These are phyloP conservation scores for Cryptococcus sp. DNA, from an alignment of 1,284 basidiomycete genomes.

Conservation along the genomic window DNA sequence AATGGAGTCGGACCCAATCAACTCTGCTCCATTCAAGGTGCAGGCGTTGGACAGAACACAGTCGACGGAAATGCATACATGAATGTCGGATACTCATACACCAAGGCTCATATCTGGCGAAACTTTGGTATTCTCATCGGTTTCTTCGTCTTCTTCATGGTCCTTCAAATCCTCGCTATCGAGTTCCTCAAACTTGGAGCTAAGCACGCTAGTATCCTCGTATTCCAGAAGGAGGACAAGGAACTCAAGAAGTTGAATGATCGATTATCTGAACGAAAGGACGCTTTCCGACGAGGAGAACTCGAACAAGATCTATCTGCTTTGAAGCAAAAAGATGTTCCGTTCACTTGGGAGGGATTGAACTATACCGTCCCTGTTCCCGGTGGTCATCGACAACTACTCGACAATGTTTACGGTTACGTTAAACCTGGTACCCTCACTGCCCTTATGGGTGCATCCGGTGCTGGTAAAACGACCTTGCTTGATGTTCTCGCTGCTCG, in stretches of 20 bases:
- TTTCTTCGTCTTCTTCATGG: conserved; percentile 65
- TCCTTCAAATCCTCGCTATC: conserved; percentile 45
- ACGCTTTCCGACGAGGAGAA: conserved; percentile 43
- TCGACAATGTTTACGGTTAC: conserved; percentile 56
- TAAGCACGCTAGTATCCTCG: conserved; percentile 49
- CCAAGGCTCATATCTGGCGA: conserved; percentile 41
- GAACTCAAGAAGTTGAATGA: conserved; percentile 66
- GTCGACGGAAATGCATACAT: conserved; percentile 48
- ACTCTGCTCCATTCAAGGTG: conserved; percentile 45
- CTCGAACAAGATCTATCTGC: conserved; percentile 45
- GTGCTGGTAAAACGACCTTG: conserved; percentile 56
- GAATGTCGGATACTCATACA: conserved; percentile 41
- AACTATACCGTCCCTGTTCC: conserved; percentile 54
- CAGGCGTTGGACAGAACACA: conserved; percentile 29
- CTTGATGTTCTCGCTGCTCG: conserved; percentile 56
- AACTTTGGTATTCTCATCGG: conserved; percentile 50
- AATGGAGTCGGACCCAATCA: conserved; percentile 49
- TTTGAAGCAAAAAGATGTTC: conserved; percentile 45
- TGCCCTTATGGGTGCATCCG: conserved; percentile 59
- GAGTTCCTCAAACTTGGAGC: conserved; percentile 39
- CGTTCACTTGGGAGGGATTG: conserved; percentile 51
- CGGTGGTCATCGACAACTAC: conserved; percentile 51
- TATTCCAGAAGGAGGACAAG: conserved; percentile 66
- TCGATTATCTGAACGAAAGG: conserved; percentile 57
- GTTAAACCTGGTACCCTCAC: conserved; percentile 57